A percentile compares a stretch with the other conserved stretches of the same genome.
Evolutionary conservation across 495 filamentous ascomycete species (phyloP).

Genomic region (Hypoxylon intermedium): DNA sequence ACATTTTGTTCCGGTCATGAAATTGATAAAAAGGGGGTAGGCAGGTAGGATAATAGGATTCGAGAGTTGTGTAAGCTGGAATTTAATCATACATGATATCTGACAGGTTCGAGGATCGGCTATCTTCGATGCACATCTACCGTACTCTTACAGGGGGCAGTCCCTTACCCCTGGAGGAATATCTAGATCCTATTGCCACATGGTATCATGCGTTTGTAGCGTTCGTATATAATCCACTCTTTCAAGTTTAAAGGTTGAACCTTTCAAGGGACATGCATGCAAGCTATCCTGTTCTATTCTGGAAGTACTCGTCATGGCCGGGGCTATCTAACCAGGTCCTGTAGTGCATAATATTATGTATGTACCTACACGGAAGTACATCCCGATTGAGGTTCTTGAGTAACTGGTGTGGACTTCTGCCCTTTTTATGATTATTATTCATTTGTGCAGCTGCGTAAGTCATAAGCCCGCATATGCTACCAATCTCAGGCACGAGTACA

Average conservation of each 20-base stretch:
- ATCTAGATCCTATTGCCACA: constrained; percentile 26
- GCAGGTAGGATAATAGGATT: constrained; percentile 20
- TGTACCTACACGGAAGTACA: constrained; percentile 17
- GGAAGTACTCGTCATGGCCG: constrained; percentile 4
- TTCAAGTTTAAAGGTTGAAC: not conserved
- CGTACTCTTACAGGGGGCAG: constrained; percentile 9
- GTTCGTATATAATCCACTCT: constrained; percentile 7
- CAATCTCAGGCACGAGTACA: not conserved
- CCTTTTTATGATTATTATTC: too few relatives aligned
- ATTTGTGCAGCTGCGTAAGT: too few relatives aligned
- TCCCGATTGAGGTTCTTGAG: constrained; percentile 14
- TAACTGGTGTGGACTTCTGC: too few relatives aligned
- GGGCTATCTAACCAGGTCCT: constrained; percentile 20
- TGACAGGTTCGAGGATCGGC: constrained; percentile 29
- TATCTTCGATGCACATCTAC: constrained; percentile 14
- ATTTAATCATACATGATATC: too few relatives aligned
- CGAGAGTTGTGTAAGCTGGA: too few relatives aligned
- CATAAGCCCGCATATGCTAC: not conserved
- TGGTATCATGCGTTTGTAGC: constrained; percentile 13
- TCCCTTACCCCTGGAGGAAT: constrained; percentile 1
- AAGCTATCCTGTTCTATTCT: too few relatives aligned
- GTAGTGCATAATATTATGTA: too few relatives aligned
- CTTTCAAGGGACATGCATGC: not conserved
- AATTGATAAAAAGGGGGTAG: not conserved
- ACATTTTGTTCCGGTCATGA: not conserved